Evolutionary conservation across 2,329 filamentous ascomycete species (phyloP), one percentile per base, ranked within the genome.

Genomic region (Simplicillium sp.): DNA sequence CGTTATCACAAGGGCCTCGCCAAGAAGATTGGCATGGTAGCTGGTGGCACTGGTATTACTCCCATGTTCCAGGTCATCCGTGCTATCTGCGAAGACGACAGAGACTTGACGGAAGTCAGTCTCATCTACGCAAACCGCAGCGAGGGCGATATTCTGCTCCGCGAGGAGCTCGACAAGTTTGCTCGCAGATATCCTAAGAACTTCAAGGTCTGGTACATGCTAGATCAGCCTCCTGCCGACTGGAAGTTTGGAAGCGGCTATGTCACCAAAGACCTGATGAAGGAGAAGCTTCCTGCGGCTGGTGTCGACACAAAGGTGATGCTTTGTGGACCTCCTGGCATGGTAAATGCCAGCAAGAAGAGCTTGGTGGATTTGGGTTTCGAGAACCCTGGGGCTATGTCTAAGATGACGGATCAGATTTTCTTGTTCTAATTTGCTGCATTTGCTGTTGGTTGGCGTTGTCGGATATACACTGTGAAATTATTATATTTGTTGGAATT

Each of bases 321-420:
- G 61, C 56, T 81, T 2, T 82, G 77, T 48, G 78, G 78, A 0
- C 77, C 78, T 0, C 77, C 77, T 0, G 70, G 68, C 0, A 76
- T 82, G 74, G 59, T 81, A 2, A 69, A 69, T 35, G 74, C 72
- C 0, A 64, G 68, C 12, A 80, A 77, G 60, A 71, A 67, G 49
- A 59, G 57, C 7, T 51, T 77, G 45, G 59, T 57, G 1, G 58
- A 58, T 9, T 42, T 79, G 29, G 75, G 75, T 0, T 79, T 70
- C 45, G 57, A 71, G 45, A 59, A 65, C 40, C 69, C 74, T 0
- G 67, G 69, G 0, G 59, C 68, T 1, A 59, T 70, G 5, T 56
- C 67, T 2, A 78, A 73, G 54, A 69, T 72, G 55, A 59, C 58
- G 0, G 75, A 80, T 48, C 67, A 77, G 38, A 59, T 79, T 1